Evolutionary conservation across 305 asterid species (phyloP).

Genomic region (Galium porrigens): DNA sequence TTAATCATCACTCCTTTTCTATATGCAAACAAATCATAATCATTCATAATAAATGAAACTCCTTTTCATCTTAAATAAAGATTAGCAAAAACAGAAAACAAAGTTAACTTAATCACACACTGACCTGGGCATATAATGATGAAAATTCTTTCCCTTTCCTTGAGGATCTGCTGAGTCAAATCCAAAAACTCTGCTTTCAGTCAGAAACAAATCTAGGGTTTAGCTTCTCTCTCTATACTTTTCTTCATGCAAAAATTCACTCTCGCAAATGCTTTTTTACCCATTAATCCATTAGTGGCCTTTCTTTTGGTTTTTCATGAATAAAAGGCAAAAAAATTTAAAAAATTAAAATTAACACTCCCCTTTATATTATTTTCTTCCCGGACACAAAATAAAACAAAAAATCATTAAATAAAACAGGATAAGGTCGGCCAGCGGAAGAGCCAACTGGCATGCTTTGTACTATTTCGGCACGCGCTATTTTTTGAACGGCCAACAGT

Average conservation of each 20-base stretch:
- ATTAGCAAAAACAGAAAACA: not conserved
- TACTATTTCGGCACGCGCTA: slow-evolving; percentile 25
- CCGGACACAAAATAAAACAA: not conserved
- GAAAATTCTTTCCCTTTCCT: slow-evolving; percentile 11
- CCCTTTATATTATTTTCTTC: not conserved
- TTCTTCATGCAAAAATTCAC: slow-evolving; percentile 9
- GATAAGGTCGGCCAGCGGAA: slow-evolving; percentile 41
- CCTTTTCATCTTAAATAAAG: not conserved
- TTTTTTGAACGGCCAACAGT: not conserved
- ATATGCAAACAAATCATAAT: slow-evolving; percentile 14
- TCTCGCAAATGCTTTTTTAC: not conserved
- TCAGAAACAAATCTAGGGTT: slow-evolving; percentile 29
- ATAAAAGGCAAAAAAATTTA: not conserved
- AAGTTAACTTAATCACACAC: slow-evolving; percentile 14
- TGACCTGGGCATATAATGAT: slow-evolving; percentile 21
- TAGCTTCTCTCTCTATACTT: slow-evolving; percentile 12
- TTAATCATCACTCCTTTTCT: slow-evolving; percentile 7
- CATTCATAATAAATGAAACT: slow-evolving; percentile 5
- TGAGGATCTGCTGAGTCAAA: slow-evolving; percentile 20
- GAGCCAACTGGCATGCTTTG: slow-evolving; percentile 29
- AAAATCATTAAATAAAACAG: slow-evolving; percentile 17
- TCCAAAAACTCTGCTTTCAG: slow-evolving; percentile 20
- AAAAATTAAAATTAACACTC: not conserved
- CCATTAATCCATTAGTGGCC: slow-evolving; percentile 9
- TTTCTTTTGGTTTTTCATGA: not conserved